These are phyloP conservation scores for Hymenoscyphus repandus DNA, from an alignment of 2,329 filamentous ascomycete genomes.

Conservation along the genomic window DNA sequence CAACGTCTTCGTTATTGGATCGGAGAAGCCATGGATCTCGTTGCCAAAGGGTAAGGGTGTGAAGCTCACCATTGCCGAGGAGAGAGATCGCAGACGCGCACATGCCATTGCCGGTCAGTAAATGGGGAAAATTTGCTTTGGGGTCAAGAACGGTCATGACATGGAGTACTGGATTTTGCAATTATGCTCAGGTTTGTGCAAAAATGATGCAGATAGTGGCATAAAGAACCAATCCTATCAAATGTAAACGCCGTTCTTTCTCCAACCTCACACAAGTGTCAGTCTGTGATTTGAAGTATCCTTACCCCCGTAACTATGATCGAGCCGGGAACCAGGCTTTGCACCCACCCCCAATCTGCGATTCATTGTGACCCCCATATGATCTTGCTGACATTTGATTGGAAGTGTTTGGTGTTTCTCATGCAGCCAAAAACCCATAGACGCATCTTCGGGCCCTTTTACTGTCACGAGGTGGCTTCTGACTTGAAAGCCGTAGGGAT, in stretches of 20 bases:
- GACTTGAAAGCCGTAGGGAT: neutral
- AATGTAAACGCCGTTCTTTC: slow-evolving; percentile 21
- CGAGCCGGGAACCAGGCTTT: neutral
- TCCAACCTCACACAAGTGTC: neutral
- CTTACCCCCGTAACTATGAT: no score
- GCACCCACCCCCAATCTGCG: neutral
- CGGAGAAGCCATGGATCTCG: slow-evolving; percentile 98
- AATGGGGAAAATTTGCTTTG: slow-evolving; percentile 25
- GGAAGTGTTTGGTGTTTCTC: slow-evolving; percentile 3
- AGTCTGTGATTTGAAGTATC: no score
- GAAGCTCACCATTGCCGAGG: slow-evolving; percentile 98
- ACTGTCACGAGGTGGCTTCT: slow-evolving; percentile 12
- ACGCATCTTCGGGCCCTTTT: slow-evolving; percentile 9
- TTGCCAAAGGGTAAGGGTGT: slow-evolving; percentile 99
- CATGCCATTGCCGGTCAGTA: slow-evolving; percentile 31
- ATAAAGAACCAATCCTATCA: slow-evolving; percentile 30
- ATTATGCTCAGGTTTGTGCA: slow-evolving; percentile 22
- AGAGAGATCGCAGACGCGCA: slow-evolving; percentile 95
- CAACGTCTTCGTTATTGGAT: slow-evolving; percentile 99
- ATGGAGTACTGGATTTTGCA: slow-evolving; percentile 30
- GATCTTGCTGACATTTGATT: slow-evolving; percentile 3
- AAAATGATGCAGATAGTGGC: slow-evolving; percentile 26
- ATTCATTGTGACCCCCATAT: slow-evolving; percentile 14
- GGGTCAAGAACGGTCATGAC: slow-evolving; percentile 22
- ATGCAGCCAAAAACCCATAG: slow-evolving; percentile 9